A percentile compares a stretch with the other conserved stretches of the same genome.
Evolutionary conservation across 1,139 yeast genomes (phyloP).

Genomic region (Diutina rugosa): DNA sequence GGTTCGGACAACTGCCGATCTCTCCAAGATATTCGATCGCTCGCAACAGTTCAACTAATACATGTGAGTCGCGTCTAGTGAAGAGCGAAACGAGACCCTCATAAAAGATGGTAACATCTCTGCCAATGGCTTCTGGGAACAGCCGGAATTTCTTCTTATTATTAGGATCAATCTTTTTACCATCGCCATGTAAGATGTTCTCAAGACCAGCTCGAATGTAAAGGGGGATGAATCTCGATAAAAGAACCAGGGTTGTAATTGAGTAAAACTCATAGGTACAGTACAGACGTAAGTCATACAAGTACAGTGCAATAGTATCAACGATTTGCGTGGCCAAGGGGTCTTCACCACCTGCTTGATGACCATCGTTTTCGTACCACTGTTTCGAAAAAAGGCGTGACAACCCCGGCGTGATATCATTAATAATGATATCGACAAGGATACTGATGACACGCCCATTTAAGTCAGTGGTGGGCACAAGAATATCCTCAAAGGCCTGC

Average conservation of each 20-base stretch:
- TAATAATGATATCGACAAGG: slow-evolving; percentile 54
- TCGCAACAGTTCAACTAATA: slow-evolving; percentile 38
- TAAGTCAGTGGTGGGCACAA: slow-evolving; percentile 66
- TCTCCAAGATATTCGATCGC: slow-evolving; percentile 64
- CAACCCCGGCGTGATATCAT: slow-evolving; percentile 42
- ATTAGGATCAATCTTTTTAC: slow-evolving; percentile 46
- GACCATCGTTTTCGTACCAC: slow-evolving; percentile 23
- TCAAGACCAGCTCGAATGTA: slow-evolving; percentile 35
- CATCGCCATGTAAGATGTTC: slow-evolving; percentile 33
- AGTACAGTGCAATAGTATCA: slow-evolving; percentile 66
- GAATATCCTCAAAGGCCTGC: slow-evolving; percentile 45
- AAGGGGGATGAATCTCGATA: slow-evolving; percentile 29
- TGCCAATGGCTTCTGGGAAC: slow-evolving; percentile 25
- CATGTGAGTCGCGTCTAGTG: slow-evolving; percentile 34
- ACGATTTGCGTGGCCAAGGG: slow-evolving; percentile 43
- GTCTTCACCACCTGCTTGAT: slow-evolving; percentile 11
- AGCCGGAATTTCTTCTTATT: slow-evolving; percentile 32
- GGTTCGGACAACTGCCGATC: slow-evolving; percentile 44
- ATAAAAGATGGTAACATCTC: slow-evolving; percentile 59
- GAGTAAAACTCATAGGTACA: slow-evolving; percentile 33
- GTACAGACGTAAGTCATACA: slow-evolving; percentile 47
- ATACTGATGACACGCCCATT: slow-evolving; percentile 59
- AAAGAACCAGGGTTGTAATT: slow-evolving; percentile 29
- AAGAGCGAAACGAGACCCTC: slow-evolving; percentile 43
- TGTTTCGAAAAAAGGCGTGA: slow-evolving; percentile 25